Conservation (phyloP, 2,329 filamentous ascomycete genomes). For the Blumeria graminis region DNA sequence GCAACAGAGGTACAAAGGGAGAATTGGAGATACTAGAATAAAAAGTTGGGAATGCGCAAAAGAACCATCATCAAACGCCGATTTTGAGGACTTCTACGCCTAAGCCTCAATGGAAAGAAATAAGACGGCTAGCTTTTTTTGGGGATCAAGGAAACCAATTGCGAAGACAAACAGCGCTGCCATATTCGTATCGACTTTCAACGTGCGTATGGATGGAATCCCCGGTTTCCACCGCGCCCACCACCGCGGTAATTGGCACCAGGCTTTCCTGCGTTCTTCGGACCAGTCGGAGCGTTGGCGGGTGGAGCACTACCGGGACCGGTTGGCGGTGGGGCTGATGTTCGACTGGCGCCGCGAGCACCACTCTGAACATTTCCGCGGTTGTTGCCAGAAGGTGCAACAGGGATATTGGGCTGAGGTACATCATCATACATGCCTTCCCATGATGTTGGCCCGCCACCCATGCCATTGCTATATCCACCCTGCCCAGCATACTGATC, state of each 20-base stretch:
- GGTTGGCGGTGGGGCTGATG: slow-evolving; percentile 14
- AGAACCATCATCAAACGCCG: no score
- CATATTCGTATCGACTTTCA: not conserved
- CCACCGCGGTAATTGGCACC: slow-evolving; percentile 87
- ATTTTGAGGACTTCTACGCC: no score
- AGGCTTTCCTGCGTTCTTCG: slow-evolving; percentile 80
- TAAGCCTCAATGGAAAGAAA: no score
- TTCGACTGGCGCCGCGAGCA: slow-evolving; percentile 11
- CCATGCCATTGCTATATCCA: slow-evolving; percentile 24
- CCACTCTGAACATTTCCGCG: slow-evolving; percentile 9
- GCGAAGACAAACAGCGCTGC: no score
- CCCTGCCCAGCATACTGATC: slow-evolving; percentile 11
- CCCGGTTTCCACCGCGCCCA: slow-evolving; percentile 49
- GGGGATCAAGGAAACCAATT: no score
- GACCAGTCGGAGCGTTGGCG: slow-evolving; percentile 74
- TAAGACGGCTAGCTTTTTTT: no score
- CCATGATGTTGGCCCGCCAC: slow-evolving; percentile 60
- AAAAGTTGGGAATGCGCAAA: no score
- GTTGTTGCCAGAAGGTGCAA: slow-evolving; percentile 19
- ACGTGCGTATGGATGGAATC: slow-evolving; percentile 53
- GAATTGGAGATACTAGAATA: no score
- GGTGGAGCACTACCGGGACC: slow-evolving; percentile 31
- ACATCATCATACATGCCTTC: slow-evolving; percentile 98
- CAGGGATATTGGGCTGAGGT: slow-evolving; percentile 45
- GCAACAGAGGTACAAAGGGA: no score